These are phyloP conservation scores for Cytospora piceae DNA, from an alignment of 2,329 filamentous ascomycete genomes.

Conservation along the genomic window DNA sequence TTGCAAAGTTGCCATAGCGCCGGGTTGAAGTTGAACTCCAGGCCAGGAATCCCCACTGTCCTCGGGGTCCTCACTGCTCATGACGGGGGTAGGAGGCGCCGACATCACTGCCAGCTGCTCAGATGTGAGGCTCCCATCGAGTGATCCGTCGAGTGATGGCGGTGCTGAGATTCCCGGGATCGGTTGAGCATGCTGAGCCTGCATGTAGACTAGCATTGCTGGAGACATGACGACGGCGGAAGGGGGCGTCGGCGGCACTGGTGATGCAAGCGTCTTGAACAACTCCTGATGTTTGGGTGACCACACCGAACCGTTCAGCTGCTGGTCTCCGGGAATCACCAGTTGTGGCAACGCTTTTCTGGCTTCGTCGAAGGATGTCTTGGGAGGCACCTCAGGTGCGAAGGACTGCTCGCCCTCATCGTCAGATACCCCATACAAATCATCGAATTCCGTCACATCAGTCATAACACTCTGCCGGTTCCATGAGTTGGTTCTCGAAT, in stretches of 20 bases:
- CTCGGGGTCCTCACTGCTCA: conserved; percentile 58
- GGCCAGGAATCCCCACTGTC: conserved; percentile 66
- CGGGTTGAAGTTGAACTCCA: conserved; percentile 75
- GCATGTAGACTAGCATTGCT: conserved; percentile 72
- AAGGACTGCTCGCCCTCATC: conserved; percentile 61
- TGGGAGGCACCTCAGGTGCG: conserved; percentile 34
- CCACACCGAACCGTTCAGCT: conserved; percentile 15
- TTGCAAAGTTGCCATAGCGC: conserved; percentile 78
- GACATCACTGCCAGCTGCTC: conserved; percentile 85
- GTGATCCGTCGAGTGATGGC: conserved; percentile 87
- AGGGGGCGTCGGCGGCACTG: conserved; percentile 66
- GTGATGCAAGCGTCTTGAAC: conserved; percentile 58
- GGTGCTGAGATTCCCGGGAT: conserved; percentile 78
- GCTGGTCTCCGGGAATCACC: conserved; percentile 49
- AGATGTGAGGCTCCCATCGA: conserved; percentile 86
- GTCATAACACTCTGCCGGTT: conserved; percentile 65
- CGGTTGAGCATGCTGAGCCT: conserved; percentile 61
- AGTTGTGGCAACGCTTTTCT: conserved; percentile 51
- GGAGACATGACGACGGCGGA: conserved; percentile 76
- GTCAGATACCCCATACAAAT: conserved; percentile 85
- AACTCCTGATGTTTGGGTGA: conserved; percentile 31
- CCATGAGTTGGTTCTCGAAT: conserved; percentile 62
- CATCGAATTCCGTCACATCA: conserved; percentile 76
- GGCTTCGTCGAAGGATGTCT: conserved; percentile 40
- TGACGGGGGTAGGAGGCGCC: conserved; percentile 81